Conservation (phyloP, 2,329 filamentous ascomycete genomes). For the Pestalotiopsis fici region DNA sequence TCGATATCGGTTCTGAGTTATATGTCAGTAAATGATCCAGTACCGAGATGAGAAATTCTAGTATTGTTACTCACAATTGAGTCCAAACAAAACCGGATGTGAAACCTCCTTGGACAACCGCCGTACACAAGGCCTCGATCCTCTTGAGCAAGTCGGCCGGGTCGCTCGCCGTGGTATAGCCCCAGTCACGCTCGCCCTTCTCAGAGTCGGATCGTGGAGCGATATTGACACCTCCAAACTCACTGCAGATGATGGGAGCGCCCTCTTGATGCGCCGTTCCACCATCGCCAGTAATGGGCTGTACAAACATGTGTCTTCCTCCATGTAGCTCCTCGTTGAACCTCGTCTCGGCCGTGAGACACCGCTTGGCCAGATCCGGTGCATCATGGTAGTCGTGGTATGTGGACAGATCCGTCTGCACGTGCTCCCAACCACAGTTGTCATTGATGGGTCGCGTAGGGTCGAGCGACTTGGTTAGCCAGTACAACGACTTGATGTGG, state of each 20-base stretch:
- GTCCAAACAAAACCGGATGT: slow-evolving; percentile 68
- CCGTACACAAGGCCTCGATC: slow-evolving; percentile 60
- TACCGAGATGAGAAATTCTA: not conserved
- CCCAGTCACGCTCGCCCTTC: slow-evolving; percentile 58
- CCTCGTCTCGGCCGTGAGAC: slow-evolving; percentile 53
- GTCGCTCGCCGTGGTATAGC: slow-evolving; percentile 67
- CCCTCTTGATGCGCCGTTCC: slow-evolving; percentile 53
- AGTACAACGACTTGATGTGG: slow-evolving; percentile 65
- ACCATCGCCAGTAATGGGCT: slow-evolving; percentile 42
- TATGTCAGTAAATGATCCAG: not conserved
- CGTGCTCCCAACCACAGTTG: slow-evolving; percentile 73
- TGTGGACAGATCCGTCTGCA: slow-evolving; percentile 63
- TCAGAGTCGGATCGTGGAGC: slow-evolving; percentile 42
- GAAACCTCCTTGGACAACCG: slow-evolving; percentile 55
- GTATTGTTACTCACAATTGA: slow-evolving; percentile 51
- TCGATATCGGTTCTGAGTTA: slow-evolving; percentile 54
- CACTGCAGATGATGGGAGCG: slow-evolving; percentile 65
- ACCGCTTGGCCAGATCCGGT: slow-evolving; percentile 54
- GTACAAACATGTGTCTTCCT: slow-evolving; percentile 56
- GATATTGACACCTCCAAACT: slow-evolving; percentile 71
- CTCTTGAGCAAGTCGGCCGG: slow-evolving; percentile 59
- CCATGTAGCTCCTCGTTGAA: slow-evolving; percentile 47
- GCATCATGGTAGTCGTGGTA: slow-evolving; percentile 70
- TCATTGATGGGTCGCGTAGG: slow-evolving; percentile 67
- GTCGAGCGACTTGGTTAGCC: slow-evolving; percentile 65